Percentiles rank a stretch among this genome's conserved stretches.
Conservation (phyloP, 441 rosid species). For the Pelargonium myrrhifolium region DNA sequence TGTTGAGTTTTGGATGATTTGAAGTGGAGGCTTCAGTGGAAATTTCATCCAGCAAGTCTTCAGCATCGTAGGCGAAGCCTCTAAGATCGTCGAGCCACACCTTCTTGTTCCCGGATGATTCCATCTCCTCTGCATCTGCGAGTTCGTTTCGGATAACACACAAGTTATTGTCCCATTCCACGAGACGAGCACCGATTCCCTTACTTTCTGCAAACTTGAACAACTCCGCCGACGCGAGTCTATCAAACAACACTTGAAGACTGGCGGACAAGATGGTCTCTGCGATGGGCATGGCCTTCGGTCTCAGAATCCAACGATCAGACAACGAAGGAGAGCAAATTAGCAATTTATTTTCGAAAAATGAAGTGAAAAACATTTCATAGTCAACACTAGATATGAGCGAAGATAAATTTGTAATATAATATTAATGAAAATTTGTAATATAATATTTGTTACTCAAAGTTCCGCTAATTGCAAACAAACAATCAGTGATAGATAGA, state of each 20-base stretch:
- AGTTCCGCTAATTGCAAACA: no score
- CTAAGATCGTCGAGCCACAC: conserved; percentile 31
- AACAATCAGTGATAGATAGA: no score
- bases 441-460: no score
- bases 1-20: background rate
- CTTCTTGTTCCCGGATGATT: conserved; percentile 10
- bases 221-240: background rate
- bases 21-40: conserved; percentile 8
- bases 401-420: no score
- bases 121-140: conserved; percentile 31
- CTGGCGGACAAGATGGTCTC: background rate
- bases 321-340: no score
- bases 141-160: conserved; percentile 3
- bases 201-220: background rate
- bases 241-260: background rate
- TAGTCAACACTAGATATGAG: no score
- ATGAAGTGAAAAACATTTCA: no score
- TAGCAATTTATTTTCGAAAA: no score
- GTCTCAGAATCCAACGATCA: no score
- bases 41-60: conserved; percentile 36
- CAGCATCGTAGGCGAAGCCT: conserved; percentile 29
- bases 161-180: background rate
- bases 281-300: background rate
- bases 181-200: background rate
- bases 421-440: no score